Percentiles rank a stretch among this genome's conserved stretches.
phyloP scores from a whole-genome alignment of 208 protist genomes.

The Leptomonas pyrrhocoris region DNA sequence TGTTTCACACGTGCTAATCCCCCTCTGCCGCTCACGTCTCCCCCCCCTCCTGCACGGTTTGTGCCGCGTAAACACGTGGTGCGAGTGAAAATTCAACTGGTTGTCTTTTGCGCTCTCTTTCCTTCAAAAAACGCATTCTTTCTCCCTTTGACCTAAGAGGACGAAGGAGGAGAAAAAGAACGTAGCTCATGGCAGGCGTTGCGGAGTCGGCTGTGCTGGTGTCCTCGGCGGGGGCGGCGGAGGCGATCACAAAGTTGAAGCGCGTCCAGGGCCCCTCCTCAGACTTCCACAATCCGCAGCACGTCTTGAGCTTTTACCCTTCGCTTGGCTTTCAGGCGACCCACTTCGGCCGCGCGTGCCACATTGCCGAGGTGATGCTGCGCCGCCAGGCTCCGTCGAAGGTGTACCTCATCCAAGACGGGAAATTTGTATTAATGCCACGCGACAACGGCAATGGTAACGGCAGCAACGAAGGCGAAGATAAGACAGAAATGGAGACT shows the following conservation, averaged over 20 bases:
- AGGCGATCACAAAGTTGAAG: conserved; percentile 27
- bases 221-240: conserved; percentile 29
- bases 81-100: background rate
- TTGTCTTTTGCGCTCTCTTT: background rate
- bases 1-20: background rate
- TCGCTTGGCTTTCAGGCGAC: conserved; percentile 81
- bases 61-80: too few species aligned
- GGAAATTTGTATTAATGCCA: conserved; percentile 54
- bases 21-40: too few species aligned
- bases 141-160: background rate
- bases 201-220: conserved; percentile 61
- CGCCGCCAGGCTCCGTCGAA: conserved; percentile 51
- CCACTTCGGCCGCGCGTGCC: conserved; percentile 60
- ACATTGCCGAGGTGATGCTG: conserved; percentile 63
- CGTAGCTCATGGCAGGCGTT: conserved; percentile 49
- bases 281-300: conserved; percentile 32
- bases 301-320: conserved; percentile 41
- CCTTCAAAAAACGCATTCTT: background rate
- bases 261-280: conserved; percentile 50
- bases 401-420: conserved; percentile 53
- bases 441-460: conserved; percentile 18
- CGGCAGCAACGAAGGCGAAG: conserved; percentile 7
- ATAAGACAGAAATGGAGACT: background rate
- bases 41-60: too few species aligned
- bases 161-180: too few species aligned